Base-by-base conservation (phyloP, 2,329 filamentous ascomycete species). In the Penicillium sp. region DNA sequence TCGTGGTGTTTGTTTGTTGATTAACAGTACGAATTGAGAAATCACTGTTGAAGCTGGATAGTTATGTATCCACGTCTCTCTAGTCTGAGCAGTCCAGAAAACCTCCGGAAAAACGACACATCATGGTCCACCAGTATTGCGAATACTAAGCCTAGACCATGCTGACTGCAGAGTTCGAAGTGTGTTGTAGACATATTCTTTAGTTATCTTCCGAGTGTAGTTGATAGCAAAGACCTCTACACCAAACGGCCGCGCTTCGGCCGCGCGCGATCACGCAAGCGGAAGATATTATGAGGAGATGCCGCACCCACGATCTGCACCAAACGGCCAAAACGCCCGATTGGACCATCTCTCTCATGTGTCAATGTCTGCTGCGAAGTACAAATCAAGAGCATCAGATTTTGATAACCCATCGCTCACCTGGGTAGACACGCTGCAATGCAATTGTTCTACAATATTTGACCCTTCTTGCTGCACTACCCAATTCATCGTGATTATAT, bases 221-320 rank as follows among this genome's bases (percentile, higher is more conserved):
- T 33, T n/a, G n/a, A n/a, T n/a, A n/a, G n/a, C n/a, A n/a, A n/a
- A 16, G 30, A 51, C 3, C 28, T 35, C 21, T 23, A n/a, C 16
- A 20, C 38, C 20, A 42, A 16, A 16, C 8, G 21, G 42, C 5
- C 14, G 38, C 38, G 16, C 9, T 11, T 28, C 18, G n/a, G n/a
- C 42, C 38, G 20, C 18, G 8, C 43, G 14, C 26, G 55, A 61
- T 63, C 61, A 63, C 62, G 62, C 62, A 11, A 63, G 55, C 62
- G 62, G 62, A 60, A 58, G 58, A 61, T 59, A 62, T 59, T 52
- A 59, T 63, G 62, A 47, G 58, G 61, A 63, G 40, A 57, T 61
- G 18, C 40, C 11, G 30, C n/a, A 9, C 45, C n/a, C 9, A 23
- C 33, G 20, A 43, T n/a, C n/a, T n/a, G n/a, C n/a, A n/a, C n/a